phyloP scores from a whole-genome alignment of 2,329 filamentous ascomycete species.

The Colletotrichum chlorophyti region DNA sequence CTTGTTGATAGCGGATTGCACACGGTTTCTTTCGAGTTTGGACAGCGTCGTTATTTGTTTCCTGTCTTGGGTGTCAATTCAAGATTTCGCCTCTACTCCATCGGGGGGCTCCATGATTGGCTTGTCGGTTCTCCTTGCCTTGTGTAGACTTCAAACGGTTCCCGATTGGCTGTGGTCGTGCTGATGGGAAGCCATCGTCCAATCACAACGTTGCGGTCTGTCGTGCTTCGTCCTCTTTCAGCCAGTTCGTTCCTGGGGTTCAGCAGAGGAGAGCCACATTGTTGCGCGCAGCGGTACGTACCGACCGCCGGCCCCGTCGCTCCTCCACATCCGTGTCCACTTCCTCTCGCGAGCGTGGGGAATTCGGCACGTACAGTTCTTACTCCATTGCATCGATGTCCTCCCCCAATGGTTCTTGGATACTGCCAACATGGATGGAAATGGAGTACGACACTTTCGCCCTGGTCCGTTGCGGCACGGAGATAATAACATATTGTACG shows the following conservation, averaged over 20 bases:
- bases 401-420: not conserved
- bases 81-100: slow-evolving; percentile 21
- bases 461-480: slow-evolving; percentile 2
- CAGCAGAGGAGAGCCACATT: not conserved
- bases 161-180: slow-evolving; percentile 16
- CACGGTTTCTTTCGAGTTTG: not conserved
- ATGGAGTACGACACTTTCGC: not conserved
- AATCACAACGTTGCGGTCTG: slow-evolving; percentile 10
- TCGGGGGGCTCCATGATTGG: slow-evolving; percentile 11
- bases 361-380: slow-evolving; percentile 15
- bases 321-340: not conserved
- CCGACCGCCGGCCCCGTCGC: too few species aligned
- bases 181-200: not conserved
- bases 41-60: not conserved
- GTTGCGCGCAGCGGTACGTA: slow-evolving; percentile 12
- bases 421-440: slow-evolving; percentile 6
- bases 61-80: slow-evolving; percentile 17
- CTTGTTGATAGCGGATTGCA: not conserved
- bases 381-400: not conserved
- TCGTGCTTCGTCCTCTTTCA: not conserved
- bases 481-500: not conserved
- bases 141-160: too few species aligned
- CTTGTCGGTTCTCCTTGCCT: slow-evolving; percentile 3
- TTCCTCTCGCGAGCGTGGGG: slow-evolving; percentile 10
- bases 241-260: slow-evolving; percentile 20